A percentile compares a stretch with the other conserved stretches of the same genome.
Evolutionary conservation across 305 asterid genomes (phyloP).

Genomic region (Plantago rigida): DNA sequence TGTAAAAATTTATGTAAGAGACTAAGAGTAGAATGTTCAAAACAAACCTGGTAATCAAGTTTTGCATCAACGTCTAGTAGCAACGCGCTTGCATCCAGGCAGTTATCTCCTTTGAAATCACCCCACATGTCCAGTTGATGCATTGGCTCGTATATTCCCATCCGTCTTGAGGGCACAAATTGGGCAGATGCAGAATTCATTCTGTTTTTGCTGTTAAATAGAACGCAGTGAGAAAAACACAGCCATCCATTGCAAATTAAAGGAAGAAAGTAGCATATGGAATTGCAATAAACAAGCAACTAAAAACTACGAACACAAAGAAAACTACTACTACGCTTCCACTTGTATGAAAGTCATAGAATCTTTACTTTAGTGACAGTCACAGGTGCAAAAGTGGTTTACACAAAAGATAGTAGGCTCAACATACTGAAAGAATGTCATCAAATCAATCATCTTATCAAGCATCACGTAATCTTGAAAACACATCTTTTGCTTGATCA

Average conservation of each 20-base stretch:
- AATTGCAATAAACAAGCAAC: background rate
- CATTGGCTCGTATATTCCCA: constrained; percentile 67
- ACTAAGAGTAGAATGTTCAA: constrained; percentile 3
- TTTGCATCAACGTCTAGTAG: constrained; percentile 47
- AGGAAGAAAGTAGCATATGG: background rate
- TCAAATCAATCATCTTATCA: background rate
- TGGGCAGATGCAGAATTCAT: constrained; percentile 67
- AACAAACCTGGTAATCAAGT: constrained; percentile 49
- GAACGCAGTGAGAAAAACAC: constrained; percentile 13
- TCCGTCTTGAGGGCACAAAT: constrained; percentile 63
- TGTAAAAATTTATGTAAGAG: background rate
- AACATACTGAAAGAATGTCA: background rate
- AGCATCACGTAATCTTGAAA: no score
- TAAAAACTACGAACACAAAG: background rate
- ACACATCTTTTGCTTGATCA: no score
- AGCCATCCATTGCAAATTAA: background rate
- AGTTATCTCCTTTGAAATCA: constrained; percentile 55
- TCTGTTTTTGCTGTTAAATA: constrained; percentile 28
- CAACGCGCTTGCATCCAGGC: constrained; percentile 40
- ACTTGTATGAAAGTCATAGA: constrained; percentile 2
- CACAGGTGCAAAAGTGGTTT: background rate
- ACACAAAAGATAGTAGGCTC: background rate
- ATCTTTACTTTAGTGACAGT: background rate
- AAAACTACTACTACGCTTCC: background rate
- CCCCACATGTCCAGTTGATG: constrained; percentile 72